A percentile compares a stretch with the other conserved stretches of the same genome.
These are phyloP conservation scores for Vitis hybrid DNA, from an alignment of 177 flowering plant species.

Conservation along the genomic window DNA sequence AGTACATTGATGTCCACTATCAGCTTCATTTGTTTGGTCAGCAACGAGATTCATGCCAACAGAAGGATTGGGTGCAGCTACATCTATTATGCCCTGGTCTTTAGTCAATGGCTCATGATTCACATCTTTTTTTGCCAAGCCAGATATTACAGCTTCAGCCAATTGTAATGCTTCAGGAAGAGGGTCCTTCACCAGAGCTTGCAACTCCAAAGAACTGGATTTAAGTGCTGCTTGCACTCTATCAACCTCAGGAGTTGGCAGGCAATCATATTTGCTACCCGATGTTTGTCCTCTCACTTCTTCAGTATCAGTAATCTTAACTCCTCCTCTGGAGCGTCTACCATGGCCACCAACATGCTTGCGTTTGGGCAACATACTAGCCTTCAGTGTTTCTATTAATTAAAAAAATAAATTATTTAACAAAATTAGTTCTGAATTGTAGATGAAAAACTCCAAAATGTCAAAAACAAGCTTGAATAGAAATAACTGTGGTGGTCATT, in stretches of 20 bases:
- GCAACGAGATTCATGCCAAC: slow-evolving; percentile 1
- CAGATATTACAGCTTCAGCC: slow-evolving; percentile 32
- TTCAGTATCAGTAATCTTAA: slow-evolving; percentile 25
- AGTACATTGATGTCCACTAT: slow-evolving; percentile 8
- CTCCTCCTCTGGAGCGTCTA: slow-evolving; percentile 27
- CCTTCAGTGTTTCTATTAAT: slow-evolving; percentile 16
- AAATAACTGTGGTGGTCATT: too few species aligned
- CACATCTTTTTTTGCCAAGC: slow-evolving; percentile 12
- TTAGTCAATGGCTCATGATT: slow-evolving; percentile 13
- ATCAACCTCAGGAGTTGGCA: slow-evolving; percentile 31
- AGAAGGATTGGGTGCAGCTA: slow-evolving; percentile 5
- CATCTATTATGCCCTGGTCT: slow-evolving; percentile 12
- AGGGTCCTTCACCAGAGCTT: slow-evolving; percentile 59
- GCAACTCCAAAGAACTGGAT: slow-evolving; percentile 52
- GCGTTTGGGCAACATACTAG: slow-evolving; percentile 4
- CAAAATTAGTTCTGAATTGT: too few species aligned
- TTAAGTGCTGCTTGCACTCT: slow-evolving; percentile 49
- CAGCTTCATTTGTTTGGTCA: neutral
- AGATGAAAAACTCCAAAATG: too few species aligned
- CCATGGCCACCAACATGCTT: slow-evolving; percentile 24
- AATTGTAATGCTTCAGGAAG: slow-evolving; percentile 58
- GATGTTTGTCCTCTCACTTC: slow-evolving; percentile 16
- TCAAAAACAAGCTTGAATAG: too few species aligned
- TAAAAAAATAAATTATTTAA: neutral
- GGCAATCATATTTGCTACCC: slow-evolving; percentile 13